Evolutionary conservation across 768 basidiomycete species (phyloP), one percentile per base, ranked within the genome.

Genomic region (Strobilomyces dryophilus): DNA sequence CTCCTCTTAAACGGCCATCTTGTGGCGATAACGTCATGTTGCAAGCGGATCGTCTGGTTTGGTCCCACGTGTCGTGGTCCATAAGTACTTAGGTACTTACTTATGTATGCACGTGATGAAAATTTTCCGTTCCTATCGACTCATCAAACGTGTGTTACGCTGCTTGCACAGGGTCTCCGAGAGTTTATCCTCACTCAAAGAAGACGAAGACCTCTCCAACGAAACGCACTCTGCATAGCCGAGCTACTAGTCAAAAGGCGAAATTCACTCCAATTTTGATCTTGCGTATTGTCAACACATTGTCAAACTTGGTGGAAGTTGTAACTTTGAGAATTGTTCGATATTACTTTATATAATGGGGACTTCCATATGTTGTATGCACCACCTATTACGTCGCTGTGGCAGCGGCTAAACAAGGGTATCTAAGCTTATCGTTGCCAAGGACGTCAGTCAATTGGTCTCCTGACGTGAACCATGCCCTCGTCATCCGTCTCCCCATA

Each of bases 401-500:
- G 34, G 35, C 41, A 34, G 46, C 51, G 26, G 53, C 50, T 47
- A 48, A 51, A 62, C 51, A 56, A 54, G 62, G 67, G 63, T 69
- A 69, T 67, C 61, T n/a, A 55, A 45, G 40, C 53, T 47, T 41
- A 46, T 52, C 29, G 29, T 48, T 40, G 50, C 56, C 53, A 18
- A 48, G 14, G 32, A 45, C 21, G 41, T 64, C 57, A 70, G 47
- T 59, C 26, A 8, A 50, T 50, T 10, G 87, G 88, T 52, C 84
- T 77, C 37, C 82, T 85, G 47, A 92, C 83, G 27, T 91, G 66
- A 53, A 92, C 80, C 84, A 91, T 84, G 7, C 87, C 89, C 61
- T 92, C 89, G 53, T 92, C 89, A 65, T 92, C 89, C 36, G 89
- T 91, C 61, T 89, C 88, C 21, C 84, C 85, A 56, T 79, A 78